Evolutionary conservation across 1,284 basidiomycete species (phyloP).

Genomic region (Butyriboletus appendiculatus): DNA sequence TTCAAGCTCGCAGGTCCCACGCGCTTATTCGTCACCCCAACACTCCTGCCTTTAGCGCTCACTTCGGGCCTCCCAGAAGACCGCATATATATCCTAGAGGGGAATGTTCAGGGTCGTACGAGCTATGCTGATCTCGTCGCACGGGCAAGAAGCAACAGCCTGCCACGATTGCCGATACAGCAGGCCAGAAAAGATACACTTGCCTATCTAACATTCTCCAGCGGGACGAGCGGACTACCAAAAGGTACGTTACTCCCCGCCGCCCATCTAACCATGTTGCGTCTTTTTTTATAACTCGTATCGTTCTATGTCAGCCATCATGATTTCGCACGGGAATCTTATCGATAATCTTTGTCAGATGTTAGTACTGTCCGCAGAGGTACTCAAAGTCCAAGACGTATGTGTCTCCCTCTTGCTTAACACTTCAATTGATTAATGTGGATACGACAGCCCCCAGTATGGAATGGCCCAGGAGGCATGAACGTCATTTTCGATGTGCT

Average conservation of each 20-base stretch:
- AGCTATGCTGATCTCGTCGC: constrained; percentile 51
- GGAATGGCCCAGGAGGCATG: constrained; percentile 42
- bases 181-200: constrained; percentile 56
- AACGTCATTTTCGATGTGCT: constrained; percentile 56
- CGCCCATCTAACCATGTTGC: neutral
- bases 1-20: constrained; percentile 56
- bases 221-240: constrained; percentile 74
- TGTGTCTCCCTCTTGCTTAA: neutral
- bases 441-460: constrained; percentile 40
- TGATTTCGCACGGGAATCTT: constrained; percentile 75
- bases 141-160: constrained; percentile 37
- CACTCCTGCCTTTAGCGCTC: constrained; percentile 49
- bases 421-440: neutral
- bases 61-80: constrained; percentile 52
- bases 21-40: constrained; percentile 61
- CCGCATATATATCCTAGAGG: constrained; percentile 57
- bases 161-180: constrained; percentile 45
- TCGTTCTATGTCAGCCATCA: constrained; percentile 52
- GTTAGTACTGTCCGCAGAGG: constrained; percentile 33
- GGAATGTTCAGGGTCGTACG: constrained; percentile 39
- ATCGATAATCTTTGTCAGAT: constrained; percentile 49
- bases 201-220: constrained; percentile 75
- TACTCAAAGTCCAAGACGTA: constrained; percentile 29
- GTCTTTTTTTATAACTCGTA: neutral
- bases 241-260: constrained; percentile 51